Base-by-base conservation (phyloP, 202 grass and related monocot genomes). In the Digitaria exilis region DNA sequence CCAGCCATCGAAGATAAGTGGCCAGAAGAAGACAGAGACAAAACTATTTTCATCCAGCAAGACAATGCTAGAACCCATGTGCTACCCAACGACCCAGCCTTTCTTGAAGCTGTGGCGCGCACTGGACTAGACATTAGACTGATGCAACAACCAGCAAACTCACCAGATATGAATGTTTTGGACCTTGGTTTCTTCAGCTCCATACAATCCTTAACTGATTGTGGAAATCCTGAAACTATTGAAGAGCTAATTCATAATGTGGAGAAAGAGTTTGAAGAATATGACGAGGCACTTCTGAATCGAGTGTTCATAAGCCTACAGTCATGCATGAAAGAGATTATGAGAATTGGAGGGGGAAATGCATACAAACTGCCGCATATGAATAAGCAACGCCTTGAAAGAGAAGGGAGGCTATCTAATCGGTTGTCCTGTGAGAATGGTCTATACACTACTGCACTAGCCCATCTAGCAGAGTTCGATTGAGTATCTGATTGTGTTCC, bases 111-210 rank as follows among this genome's bases (percentile, higher is more conserved):
- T 8, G 31, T 74, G 18, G 28, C 30, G 3, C 19, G 4, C 22
- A 74, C 50, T 4, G 16, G 19, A 0, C 50, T 74, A 14, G 30
- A 74, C 2, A 74, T 73, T 22, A 3, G 2, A 1, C 19, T 73
- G 1, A 72, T 50, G 46, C 46, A 73, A 11, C 46, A 52, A 8
- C 46, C 52, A 55, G 6, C 52, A 3, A 55, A 55, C 7, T 55
- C 52, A 0, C 52, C 52, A 22, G 21, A 55, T 28, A 52, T 52
- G 25, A 75, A 76, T 19, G 29, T 65, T 0, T 4, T 78, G 0
- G 60, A 78, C 10, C 10, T 78, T 7, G 59, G 60, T 2, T 79
- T 79, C 3, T 79, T 79, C 11, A 79, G 30, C 0, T 66, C 61
- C 3, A 52, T 66, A 5, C 30, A 66, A 1, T 78, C 18, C 4